Base-by-base conservation (phyloP, 805 yeast species). In the Komagataella mondaviorum region DNA sequence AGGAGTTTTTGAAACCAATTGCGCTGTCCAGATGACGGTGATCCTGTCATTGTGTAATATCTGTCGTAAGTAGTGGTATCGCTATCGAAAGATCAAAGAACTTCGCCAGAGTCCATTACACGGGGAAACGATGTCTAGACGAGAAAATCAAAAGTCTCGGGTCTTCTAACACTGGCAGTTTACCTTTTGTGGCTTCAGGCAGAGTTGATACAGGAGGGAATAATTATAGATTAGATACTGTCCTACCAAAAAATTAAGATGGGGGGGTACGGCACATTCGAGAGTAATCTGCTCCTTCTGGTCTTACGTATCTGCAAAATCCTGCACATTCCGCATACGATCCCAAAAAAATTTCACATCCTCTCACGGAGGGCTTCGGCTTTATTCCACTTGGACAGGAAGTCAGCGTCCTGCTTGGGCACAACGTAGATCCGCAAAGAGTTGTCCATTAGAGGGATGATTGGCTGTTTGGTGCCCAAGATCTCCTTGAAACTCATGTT, bases 381-480 rank as follows among this genome's bases (percentile, higher is more conserved):
- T 61, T 81, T 84, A 55, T 73, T 75, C 93, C 95, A 85, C 4
- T 64, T 68, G 1, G 70, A 57, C 43, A 88, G 60, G 96, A 96
- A 90, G 5, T 61, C 70, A 2, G 85, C 71, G 47, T 82, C 83
- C 4, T 61, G 68, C 62, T 83, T 87, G 6, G 96, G 96, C 18
- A 90, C 90, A 23, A 88, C 77, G 58, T 83, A 88, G 7, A 91
- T 60, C 56, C 88, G 75, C 53, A 88, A 71, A 45, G 84, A 72
- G 54, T 77, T 74, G 59, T 90, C 96, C 55, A 90, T 81, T 46
- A 90, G 64, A 2, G 96, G 96, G 6, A 88, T 80, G 22, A 71
- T 72, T 14, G 95, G 86, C 6, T 67, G 66, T 44, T 75, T 78
- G 49, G 78, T 73, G 68, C 79, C 74, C 55, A 91, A 71, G 0